phyloP scores from a whole-genome alignment of 805 yeast species.

The Ogataea henricii region DNA sequence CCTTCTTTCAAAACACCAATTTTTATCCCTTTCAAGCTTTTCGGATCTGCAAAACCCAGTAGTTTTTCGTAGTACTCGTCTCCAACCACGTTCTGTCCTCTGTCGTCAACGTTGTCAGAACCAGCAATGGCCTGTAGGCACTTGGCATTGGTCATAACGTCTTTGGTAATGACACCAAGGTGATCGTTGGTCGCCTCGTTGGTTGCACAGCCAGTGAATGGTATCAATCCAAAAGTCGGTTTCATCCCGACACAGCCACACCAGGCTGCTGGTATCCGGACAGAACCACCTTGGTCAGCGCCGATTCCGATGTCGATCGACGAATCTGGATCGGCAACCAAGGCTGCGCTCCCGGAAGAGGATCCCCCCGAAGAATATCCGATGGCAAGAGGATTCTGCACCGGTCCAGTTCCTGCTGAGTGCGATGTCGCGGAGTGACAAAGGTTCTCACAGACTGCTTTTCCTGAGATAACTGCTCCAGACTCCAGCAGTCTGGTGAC shows the following conservation, averaged over 20 bases:
- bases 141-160: slow-evolving; percentile 36
- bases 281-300: slow-evolving; percentile 47
- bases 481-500: slow-evolving; percentile 37
- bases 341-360: slow-evolving; percentile 45
- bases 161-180: slow-evolving; percentile 39
- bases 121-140: slow-evolving; percentile 39
- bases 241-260: slow-evolving; percentile 42
- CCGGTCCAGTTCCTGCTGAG: slow-evolving; percentile 42
- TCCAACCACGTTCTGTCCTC: slow-evolving; percentile 11
- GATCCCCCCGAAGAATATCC: slow-evolving; percentile 44
- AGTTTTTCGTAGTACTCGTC: slow-evolving; percentile 24
- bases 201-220: slow-evolving; percentile 39
- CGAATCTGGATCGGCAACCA: slow-evolving; percentile 41
- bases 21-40: slow-evolving; percentile 29
- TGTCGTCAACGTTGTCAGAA: slow-evolving; percentile 36
- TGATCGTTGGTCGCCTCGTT: slow-evolving; percentile 38
- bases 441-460: slow-evolving; percentile 39
- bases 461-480: slow-evolving; percentile 37
- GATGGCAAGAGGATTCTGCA: slow-evolving; percentile 43
- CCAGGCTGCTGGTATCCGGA: slow-evolving; percentile 46
- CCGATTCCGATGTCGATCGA: slow-evolving; percentile 38
- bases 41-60: slow-evolving; percentile 27
- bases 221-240: slow-evolving; percentile 48
- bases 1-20: slow-evolving; percentile 39
- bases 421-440: slow-evolving; percentile 30